Evolutionary conservation across 2,329 filamentous ascomycete species (phyloP), one percentile per base, ranked within the genome.

Genomic region (Alternaria atra): DNA sequence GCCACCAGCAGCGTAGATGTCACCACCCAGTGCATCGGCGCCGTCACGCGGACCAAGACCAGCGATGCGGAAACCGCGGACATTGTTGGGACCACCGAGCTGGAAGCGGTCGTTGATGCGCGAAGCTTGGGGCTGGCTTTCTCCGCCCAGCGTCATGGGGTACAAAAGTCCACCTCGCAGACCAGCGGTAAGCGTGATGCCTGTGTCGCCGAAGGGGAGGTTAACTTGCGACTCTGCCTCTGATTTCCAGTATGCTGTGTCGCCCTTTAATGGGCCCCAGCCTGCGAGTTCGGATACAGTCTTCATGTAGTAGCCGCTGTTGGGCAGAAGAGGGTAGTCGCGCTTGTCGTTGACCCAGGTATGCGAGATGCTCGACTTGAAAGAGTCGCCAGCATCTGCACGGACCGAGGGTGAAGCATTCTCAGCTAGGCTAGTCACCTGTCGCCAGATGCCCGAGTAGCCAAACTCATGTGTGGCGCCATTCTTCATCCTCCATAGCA

Each of bases 21-120:
- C 95, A 25, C 95, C 95, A 12, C 95, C 95, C 0, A 97, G 88
- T 0, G 94, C 89, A 79, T 99, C 94, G 17, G 83, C 79, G 1
- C 93, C 92, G 73, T 98, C 94, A 65, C 91, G 90, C 4, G 95
- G 94, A 8, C 95, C 95, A 6, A 99, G 85, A 1, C 95, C 95
- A 20, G 90, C 91, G 23, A 97, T 87, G 60, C 93, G 90, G 84
- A 99, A 99, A 2, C 95, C 95, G 56, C 95, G 91, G 13, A 99
- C 92, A 74, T 97, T 94, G 3, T 93, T 97, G 4, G 95, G 94
- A 0, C 95, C 95, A 43, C 95, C 95, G 32, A 99, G 91, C 73
- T 93, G 89, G 82, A 99, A 99, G 44, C 95, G 92, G 78, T 99
- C 95, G 76, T 96, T 97, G 73, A 98, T 86, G 30, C 92, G 89